phyloP scores from a whole-genome alignment of 306 rosid genomes.

The Calophaca sinica region DNA sequence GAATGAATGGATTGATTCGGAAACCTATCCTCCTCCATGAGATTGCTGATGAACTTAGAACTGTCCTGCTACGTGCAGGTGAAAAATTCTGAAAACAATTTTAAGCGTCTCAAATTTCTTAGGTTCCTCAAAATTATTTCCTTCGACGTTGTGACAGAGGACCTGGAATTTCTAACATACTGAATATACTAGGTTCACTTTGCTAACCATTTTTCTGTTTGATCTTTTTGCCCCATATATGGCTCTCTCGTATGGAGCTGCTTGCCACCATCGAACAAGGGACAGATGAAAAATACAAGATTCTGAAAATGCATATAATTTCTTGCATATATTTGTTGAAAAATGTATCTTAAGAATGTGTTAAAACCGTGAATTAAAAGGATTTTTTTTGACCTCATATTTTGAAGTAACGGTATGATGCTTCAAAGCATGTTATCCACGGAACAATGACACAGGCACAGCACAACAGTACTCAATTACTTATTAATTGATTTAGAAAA shows the following conservation, averaged over 20 bases:
- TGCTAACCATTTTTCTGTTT: slow-evolving; percentile 43
- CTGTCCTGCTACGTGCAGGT: slow-evolving; percentile 61
- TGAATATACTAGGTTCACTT: slow-evolving; percentile 39
- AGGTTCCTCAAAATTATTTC: slow-evolving; percentile 29
- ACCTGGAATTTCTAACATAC: slow-evolving; percentile 39
- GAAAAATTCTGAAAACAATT: slow-evolving; percentile 52
- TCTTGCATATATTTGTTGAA: neutral
- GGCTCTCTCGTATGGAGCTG: slow-evolving; percentile 25
- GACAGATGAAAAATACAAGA: slow-evolving; percentile 24
- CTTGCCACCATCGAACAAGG: neutral
- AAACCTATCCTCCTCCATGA: slow-evolving; percentile 71
- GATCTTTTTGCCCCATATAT: slow-evolving; percentile 5
- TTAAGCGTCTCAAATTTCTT: slow-evolving; percentile 31
- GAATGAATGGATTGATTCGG: slow-evolving; percentile 79
- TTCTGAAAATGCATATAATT: slow-evolving; percentile 5
- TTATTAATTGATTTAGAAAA: neutral
- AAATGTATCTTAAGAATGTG: slow-evolving; percentile 5
- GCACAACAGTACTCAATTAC: neutral
- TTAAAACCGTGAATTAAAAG: neutral
- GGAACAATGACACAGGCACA: neutral
- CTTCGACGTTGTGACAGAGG: slow-evolving; percentile 2
- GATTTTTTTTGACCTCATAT: no score
- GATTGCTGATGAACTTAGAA: slow-evolving; percentile 65
- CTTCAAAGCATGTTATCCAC: no score
- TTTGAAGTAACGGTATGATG: no score